phyloP scores from a whole-genome alignment of 305 asterid species.

The Plantago rigida region DNA sequence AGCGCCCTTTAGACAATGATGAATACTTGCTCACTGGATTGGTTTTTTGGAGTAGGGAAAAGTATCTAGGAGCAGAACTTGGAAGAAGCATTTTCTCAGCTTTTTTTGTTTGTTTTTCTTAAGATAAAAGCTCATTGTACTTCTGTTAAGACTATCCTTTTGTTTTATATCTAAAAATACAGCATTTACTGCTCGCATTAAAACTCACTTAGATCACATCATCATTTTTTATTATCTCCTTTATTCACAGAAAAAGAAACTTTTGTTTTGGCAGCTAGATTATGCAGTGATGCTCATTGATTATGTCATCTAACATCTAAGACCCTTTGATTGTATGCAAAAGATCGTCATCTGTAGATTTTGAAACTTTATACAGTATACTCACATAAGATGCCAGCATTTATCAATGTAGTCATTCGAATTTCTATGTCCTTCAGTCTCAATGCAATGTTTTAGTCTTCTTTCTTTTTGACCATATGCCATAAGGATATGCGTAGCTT shows the following conservation, averaged over 20 bases:
- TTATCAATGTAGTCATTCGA: slow-evolving; percentile 14
- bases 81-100: too few relatives aligned
- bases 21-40: too few relatives aligned
- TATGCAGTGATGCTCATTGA: slow-evolving; percentile 15
- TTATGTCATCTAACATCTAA: slow-evolving; percentile 1
- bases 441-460: neutral
- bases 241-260: neutral
- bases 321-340: slow-evolving; percentile 8
- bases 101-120: too few relatives aligned
- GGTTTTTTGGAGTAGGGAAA: too few relatives aligned
- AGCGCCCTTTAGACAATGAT: too few relatives aligned
- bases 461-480: too few relatives aligned
- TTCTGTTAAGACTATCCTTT: too few relatives aligned
- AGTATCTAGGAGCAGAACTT: too few relatives aligned
- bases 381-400: slow-evolving; percentile 20
- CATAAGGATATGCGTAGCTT: too few relatives aligned
- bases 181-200: too few relatives aligned
- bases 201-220: neutral
- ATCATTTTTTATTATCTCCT: neutral
- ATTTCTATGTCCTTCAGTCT: slow-evolving; percentile 9
- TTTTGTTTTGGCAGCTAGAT: slow-evolving; percentile 2
- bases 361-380: slow-evolving; percentile 14
- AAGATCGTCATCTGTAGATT: neutral
- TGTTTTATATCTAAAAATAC: too few relatives aligned
- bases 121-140: too few relatives aligned